phyloP scores from a whole-genome alignment of 441 rosid genomes.

The Jatropha multifida region DNA sequence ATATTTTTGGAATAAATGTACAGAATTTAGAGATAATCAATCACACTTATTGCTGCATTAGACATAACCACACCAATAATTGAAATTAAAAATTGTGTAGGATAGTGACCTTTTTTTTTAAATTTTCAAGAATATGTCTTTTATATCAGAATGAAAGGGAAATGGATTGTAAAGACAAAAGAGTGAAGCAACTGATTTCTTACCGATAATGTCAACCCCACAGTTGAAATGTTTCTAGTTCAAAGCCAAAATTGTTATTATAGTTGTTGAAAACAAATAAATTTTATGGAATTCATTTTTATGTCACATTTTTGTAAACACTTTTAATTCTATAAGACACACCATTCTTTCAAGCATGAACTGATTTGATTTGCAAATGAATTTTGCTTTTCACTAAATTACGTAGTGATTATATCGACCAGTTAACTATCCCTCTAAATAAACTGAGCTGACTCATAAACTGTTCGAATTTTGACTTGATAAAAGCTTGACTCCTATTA shows the following conservation, averaged over 20 bases:
- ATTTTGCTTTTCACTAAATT: too few species aligned
- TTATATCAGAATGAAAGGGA: not conserved
- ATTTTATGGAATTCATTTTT: not conserved
- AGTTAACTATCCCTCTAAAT: too few species aligned
- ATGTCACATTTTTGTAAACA: too few species aligned
- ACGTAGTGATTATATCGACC: too few species aligned
- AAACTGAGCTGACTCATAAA: too few species aligned
- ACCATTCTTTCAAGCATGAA: too few species aligned
- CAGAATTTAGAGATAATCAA: constrained; percentile 10
- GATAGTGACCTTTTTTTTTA: constrained; percentile 36
- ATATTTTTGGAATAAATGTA: constrained; percentile 24
- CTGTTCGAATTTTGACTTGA: too few species aligned
- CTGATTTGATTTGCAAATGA: too few species aligned
- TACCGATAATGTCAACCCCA: not conserved
- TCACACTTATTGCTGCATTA: constrained; percentile 17
- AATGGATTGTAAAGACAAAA: not conserved
- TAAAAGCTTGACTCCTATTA: too few species aligned
- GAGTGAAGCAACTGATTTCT: not conserved
- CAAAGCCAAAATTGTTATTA: not conserved
- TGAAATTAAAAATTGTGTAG: constrained; percentile 31
- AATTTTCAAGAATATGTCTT: constrained; percentile 19
- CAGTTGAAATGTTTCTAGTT: not conserved
- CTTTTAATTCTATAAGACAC: too few species aligned
- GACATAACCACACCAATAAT: constrained; percentile 39
- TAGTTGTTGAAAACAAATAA: not conserved